Percentiles rank a stretch among this genome's conserved stretches.
These are phyloP conservation scores for Phaeosphaeriaceae sp. DNA, from an alignment of 2,329 filamentous ascomycete genomes.

Conservation along the genomic window DNA sequence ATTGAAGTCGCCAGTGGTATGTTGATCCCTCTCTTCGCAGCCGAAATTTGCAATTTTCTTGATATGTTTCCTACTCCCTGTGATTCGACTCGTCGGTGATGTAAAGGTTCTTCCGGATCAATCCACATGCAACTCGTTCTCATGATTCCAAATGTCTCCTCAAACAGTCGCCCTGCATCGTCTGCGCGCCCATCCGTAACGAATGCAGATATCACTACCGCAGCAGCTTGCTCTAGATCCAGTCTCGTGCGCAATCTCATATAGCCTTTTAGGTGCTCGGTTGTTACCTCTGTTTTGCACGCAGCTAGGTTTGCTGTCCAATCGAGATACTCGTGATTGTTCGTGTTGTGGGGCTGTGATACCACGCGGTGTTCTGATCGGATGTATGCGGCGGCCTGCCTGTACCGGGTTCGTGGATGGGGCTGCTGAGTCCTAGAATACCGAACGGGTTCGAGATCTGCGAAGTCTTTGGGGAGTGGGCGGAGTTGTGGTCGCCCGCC, in stretches of 20 bases:
- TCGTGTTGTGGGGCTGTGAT: neutral
- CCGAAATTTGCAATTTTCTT: neutral
- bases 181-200: conserved; percentile 9
- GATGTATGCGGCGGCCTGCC: neutral
- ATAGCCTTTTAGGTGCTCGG: conserved; percentile 12
- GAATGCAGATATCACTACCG: conserved; percentile 23
- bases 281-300: neutral
- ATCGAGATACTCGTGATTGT: neutral
- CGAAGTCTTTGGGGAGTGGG: neutral
- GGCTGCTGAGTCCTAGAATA: neutral
- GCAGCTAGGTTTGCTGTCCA: neutral
- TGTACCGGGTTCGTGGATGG: neutral
- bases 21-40: neutral
- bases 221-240: conserved; percentile 28
- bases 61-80: neutral
- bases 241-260: conserved; percentile 13
- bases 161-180: conserved; percentile 12
- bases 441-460: neutral
- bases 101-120: neutral
- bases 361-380: neutral
- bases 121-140: neutral
- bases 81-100: neutral
- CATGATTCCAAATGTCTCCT: conserved; percentile 6
- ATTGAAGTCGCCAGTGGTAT: conserved; percentile 5
- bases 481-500: neutral